Evolutionary conservation across 306 rosid genomes (phyloP).

Genomic region (Senna tora): DNA sequence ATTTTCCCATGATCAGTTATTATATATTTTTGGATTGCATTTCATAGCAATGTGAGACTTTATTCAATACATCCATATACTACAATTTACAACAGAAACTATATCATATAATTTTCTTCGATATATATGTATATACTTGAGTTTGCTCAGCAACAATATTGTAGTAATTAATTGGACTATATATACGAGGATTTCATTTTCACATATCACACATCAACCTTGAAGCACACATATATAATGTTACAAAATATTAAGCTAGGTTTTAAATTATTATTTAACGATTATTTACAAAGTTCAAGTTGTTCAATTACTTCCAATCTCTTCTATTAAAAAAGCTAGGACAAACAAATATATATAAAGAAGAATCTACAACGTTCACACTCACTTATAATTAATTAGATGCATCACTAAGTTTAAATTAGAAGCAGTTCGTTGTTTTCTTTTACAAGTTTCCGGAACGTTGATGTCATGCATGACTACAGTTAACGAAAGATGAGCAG

Average conservation of each 20-base stretch:
- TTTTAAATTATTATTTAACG: neutral
- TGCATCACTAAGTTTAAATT: neutral
- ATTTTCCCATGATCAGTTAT: too few species aligned
- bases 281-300: neutral
- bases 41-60: too few species aligned
- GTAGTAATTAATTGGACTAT: neutral
- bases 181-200: neutral
- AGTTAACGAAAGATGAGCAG: neutral
- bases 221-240: neutral
- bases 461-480: neutral
- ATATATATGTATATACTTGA: too few species aligned
- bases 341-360: too few species aligned
- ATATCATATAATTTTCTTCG: neutral
- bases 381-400: neutral
- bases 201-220: neutral
- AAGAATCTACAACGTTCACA: slow-evolving; percentile 16
- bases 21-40: too few species aligned
- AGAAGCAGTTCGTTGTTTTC: neutral
- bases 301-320: neutral
- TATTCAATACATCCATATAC: too few species aligned
- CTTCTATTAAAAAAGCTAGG: neutral
- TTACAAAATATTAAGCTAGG: neutral
- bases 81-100: too few species aligned
- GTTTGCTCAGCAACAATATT: neutral
- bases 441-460: neutral